phyloP scores from a whole-genome alignment of 805 yeast genomes.

The Myxozyma geophila region DNA sequence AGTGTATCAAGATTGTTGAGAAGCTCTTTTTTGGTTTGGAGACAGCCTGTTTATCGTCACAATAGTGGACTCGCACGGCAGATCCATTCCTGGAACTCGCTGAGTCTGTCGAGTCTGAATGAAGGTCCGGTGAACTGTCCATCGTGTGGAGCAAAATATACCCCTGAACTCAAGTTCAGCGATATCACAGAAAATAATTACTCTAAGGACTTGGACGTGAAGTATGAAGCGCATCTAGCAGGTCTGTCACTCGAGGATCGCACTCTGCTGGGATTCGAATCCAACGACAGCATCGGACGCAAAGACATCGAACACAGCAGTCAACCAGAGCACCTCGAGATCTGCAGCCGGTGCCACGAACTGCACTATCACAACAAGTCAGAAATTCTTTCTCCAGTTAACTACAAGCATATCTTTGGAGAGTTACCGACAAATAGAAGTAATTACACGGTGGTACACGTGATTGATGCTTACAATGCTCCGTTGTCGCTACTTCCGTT shows the following conservation, averaged over 20 bases:
- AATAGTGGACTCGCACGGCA: neutral
- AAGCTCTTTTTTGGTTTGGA: too few species aligned
- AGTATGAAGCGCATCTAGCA: neutral
- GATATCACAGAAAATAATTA: neutral
- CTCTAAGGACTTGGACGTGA: neutral
- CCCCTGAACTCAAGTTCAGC: neutral
- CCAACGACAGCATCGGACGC: neutral
- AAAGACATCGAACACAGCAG: neutral
- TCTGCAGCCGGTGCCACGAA: slow-evolving; percentile 24
- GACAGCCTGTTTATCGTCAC: neutral
- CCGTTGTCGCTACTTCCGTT: slow-evolving; percentile 55
- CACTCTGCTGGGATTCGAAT: neutral
- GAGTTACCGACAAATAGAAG: slow-evolving; percentile 20
- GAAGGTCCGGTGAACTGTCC: neutral
- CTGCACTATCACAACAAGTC: slow-evolving; percentile 13
- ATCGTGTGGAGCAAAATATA: neutral
- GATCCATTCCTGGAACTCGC: neutral
- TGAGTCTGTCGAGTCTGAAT: neutral
- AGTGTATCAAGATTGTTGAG: too few species aligned
- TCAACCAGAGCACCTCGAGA: neutral
- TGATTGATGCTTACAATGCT: slow-evolving; percentile 70
- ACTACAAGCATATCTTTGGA: slow-evolving; percentile 7
- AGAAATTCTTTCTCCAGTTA: slow-evolving; percentile 8
- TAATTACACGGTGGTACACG: slow-evolving; percentile 57
- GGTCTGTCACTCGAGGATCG: slow-evolving; percentile 1